A percentile compares a stretch with the other conserved stretches of the same genome.
phyloP scores from a whole-genome alignment of 257 asterid species.

The Thymus quinquecostatus region DNA sequence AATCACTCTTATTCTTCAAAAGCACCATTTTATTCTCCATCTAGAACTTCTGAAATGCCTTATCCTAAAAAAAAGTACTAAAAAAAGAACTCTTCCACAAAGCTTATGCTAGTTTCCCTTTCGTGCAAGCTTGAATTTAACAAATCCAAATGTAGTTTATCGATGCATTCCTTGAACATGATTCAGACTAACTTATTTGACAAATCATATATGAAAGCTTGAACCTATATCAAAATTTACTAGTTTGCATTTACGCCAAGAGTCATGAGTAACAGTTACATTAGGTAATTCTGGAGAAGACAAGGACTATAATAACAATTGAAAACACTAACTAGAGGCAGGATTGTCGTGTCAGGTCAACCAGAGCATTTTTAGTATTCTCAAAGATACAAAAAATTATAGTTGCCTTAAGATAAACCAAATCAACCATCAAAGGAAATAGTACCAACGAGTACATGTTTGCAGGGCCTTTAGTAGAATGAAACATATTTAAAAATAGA shows the following conservation, averaged over 20 bases:
- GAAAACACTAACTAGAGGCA: not conserved
- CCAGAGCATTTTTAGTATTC: not conserved
- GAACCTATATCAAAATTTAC: not conserved
- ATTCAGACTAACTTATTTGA: not conserved
- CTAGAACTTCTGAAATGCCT: not conserved
- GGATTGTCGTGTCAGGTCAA: not conserved
- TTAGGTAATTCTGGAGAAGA: not conserved
- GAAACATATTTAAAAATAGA: slow-evolving; percentile 9
- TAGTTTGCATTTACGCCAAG: not conserved
- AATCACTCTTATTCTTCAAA: not conserved
- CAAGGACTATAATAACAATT: not conserved
- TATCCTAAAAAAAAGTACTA: too few species aligned
- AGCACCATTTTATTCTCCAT: not conserved
- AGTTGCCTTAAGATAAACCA: not conserved
- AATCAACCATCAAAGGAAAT: not conserved
- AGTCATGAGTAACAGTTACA: not conserved
- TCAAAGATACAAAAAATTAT: not conserved
- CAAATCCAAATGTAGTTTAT: not conserved
- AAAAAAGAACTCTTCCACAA: too few species aligned
- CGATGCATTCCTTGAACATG: not conserved
- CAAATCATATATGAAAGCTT: not conserved
- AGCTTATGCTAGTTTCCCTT: not conserved
- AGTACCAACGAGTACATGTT: not conserved
- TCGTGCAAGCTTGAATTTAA: not conserved
- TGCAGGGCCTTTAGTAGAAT: not conserved